Base-by-base conservation (phyloP, 768 basidiomycete genomes). In the Rhodocollybia butyracea region DNA sequence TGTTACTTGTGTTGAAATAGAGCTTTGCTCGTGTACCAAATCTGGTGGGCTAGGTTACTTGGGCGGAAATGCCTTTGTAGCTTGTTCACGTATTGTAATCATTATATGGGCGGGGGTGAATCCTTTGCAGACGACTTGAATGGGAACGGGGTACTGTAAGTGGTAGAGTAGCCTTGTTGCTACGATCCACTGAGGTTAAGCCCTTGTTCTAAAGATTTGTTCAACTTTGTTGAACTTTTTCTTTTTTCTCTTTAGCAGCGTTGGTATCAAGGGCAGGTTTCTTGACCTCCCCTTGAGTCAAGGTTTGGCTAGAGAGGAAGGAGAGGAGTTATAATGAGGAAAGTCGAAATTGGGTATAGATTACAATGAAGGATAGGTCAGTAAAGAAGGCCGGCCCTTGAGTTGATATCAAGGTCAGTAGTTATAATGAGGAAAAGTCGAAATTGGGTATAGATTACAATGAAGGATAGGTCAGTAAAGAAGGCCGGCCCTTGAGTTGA, bases 51-150 rank as follows among this genome's bases (percentile, higher is more conserved):
- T 76, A 66, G 79, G 73, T 68, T 65, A 55, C 64, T 65, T 61
- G 64, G 61, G 74, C 73, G 79, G 82, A 84, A 85, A 83, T 75
- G 79, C 74, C 64, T 69, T 65, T 66, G 66, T 60, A 69, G 73
- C 70, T 78, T 74, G 74, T 76, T 72, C 67, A 72, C 73, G 76
- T 77, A 81, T 82, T 76, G 76, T 71, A 83, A 83, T 79, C 63
- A 77, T 78, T 70, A 83, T 83, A 83, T 83, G 78, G 67, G 81
- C 74, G 78, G 83, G 80, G 78, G 76, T 82, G 79, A 84, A 84
- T 84, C 81, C 80, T 83, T 85, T 84, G 83, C 81, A 84, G 83
- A 85, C 81, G 80, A 84, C 83, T 83, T 84, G 80, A 82, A 81
- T 83, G 77, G 77, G 79, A 79, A 82, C 80, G 74, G 82, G 80